Conservation (phyloP, 345 rosid species). For the Bruguiera gymnorhiza region DNA sequence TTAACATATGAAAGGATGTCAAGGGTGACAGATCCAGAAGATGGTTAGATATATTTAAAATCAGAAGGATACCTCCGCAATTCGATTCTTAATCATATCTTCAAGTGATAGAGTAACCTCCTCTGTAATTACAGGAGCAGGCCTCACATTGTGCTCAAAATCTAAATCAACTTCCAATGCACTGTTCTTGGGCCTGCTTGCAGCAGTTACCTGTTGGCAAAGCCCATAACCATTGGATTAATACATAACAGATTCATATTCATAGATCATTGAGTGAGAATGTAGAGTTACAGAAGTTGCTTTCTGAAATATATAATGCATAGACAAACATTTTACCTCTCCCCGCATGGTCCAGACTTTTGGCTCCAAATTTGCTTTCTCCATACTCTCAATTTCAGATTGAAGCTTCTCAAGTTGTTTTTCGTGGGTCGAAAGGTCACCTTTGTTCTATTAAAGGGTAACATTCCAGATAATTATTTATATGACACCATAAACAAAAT, state of each 20-base stretch:
- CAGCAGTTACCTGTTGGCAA: conserved; percentile 67
- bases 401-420: conserved; percentile 52
- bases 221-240: conserved; percentile 7
- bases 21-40: neutral
- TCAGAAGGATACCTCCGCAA: conserved; percentile 53
- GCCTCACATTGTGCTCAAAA: conserved; percentile 91
- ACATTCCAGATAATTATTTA: conserved; percentile 8
- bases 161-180: conserved; percentile 95
- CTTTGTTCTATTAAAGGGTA: conserved; percentile 39
- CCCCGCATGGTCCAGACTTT: conserved; percentile 97
- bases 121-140: conserved; percentile 92
- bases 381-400: conserved; percentile 76
- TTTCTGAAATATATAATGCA: neutral
- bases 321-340: conserved; percentile 54
- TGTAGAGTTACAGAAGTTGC: neutral
- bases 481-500: neutral
- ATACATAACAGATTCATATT: neutral
- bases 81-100: conserved; percentile 73
- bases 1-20: neutral
- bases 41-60: neutral
- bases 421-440: conserved; percentile 72
- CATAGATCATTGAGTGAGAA: neutral
- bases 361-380: conserved; percentile 79
- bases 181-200: conserved; percentile 86
- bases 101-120: conserved; percentile 86